These are phyloP conservation scores for Penicillium fimorum DNA, from an alignment of 495 filamentous ascomycete genomes.

Conservation along the genomic window DNA sequence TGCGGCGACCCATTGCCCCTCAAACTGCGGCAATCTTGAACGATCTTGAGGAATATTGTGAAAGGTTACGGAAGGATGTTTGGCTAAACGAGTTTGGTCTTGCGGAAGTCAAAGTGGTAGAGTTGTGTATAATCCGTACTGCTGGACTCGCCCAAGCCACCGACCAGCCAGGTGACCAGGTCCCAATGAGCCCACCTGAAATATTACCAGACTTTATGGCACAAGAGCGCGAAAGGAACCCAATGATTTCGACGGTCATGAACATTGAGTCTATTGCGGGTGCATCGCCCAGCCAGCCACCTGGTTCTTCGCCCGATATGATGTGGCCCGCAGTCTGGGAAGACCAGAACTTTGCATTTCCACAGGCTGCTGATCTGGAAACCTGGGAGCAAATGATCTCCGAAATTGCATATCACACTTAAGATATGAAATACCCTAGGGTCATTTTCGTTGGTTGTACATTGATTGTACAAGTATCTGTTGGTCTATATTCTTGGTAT, in stretches of 20 bases:
- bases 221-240: neutral
- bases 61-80: constrained; percentile 13
- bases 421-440: neutral
- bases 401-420: constrained; percentile 19
- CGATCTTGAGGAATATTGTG: constrained; percentile 18
- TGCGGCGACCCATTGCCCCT: constrained; percentile 15
- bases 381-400: constrained; percentile 23
- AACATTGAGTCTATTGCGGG: constrained; percentile 1
- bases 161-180: constrained; percentile 2
- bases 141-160: constrained; percentile 6
- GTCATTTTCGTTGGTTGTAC: neutral
- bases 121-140: constrained; percentile 17
- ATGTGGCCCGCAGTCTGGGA: constrained; percentile 21
- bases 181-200: constrained; percentile 1
- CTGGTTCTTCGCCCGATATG: constrained; percentile 14
- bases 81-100: constrained; percentile 21
- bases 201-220: neutral
- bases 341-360: constrained; percentile 19
- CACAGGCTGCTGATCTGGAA: constrained; percentile 18
- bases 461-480: neutral
- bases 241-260: neutral
- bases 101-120: constrained; percentile 18
- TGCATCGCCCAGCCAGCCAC: constrained; percentile 1
- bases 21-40: constrained; percentile 17
- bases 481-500: neutral